A percentile compares a stretch with the other conserved stretches of the same genome.
Conservation (phyloP, 140 eudicot species). For the Flaveria floridana region DNA sequence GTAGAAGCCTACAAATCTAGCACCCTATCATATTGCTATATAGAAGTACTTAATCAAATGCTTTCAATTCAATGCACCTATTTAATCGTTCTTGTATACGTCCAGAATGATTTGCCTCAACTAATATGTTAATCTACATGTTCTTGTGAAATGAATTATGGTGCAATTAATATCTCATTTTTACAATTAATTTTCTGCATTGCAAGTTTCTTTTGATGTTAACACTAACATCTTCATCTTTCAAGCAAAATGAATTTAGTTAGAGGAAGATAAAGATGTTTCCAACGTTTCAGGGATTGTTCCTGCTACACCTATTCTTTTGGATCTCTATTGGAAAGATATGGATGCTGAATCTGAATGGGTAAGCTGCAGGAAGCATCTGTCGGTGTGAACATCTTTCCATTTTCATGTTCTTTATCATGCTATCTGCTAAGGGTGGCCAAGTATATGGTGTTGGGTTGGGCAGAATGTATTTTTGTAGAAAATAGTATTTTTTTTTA, state of each 20-base stretch:
- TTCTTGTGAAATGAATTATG: neutral
- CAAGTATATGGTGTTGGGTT: neutral
- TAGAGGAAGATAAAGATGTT: conserved; percentile 14
- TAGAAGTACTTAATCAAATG: conserved; percentile 2
- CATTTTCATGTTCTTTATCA: neutral
- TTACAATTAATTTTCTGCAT: neutral
- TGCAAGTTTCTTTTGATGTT: conserved; percentile 10
- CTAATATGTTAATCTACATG: neutral
- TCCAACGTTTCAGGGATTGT: conserved; percentile 62
- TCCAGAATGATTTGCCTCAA: neutral
- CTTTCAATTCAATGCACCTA: neutral
- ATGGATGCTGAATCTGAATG: conserved; percentile 89
- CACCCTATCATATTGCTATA: conserved; percentile 3
- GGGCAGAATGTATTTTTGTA: neutral
- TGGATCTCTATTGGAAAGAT: conserved; percentile 91
- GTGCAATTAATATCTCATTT: conserved; percentile 4
- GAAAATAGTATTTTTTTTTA: neutral
- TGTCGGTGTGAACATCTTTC: conserved; percentile 10
- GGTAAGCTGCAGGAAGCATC: conserved; percentile 49
- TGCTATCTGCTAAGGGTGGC: conserved; percentile 7
- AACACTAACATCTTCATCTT: conserved; percentile 9
- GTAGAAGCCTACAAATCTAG: neutral
- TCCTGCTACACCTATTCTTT: conserved; percentile 53
- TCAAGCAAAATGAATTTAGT: neutral
- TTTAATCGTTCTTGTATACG: neutral